Conservation (phyloP, 2,329 filamentous ascomycete genomes). For the Fusarium sp. region DNA sequence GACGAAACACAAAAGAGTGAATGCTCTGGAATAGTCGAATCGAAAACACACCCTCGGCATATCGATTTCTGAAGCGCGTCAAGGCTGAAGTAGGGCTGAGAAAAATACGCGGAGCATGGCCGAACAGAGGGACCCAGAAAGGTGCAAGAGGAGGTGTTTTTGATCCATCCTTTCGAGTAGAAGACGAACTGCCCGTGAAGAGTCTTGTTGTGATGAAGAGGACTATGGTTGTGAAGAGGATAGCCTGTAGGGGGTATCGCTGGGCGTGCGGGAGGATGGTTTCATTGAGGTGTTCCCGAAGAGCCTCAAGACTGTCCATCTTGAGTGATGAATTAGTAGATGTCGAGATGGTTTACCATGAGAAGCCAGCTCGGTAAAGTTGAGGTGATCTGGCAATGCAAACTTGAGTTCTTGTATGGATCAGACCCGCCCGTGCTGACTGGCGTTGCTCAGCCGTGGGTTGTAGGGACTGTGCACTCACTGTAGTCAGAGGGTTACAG, state of each 20-base stretch:
- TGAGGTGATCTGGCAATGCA: slow-evolving; percentile 37
- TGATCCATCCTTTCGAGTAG: slow-evolving; percentile 30
- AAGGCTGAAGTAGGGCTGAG: slow-evolving; percentile 50
- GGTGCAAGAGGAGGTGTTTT: slow-evolving; percentile 48
- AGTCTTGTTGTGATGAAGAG: slow-evolving; percentile 48
- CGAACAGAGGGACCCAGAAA: slow-evolving; percentile 55
- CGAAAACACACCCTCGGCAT: slow-evolving; percentile 54
- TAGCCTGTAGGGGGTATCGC: slow-evolving; percentile 42
- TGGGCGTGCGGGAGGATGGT: slow-evolving; percentile 39
- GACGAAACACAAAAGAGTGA: slow-evolving; percentile 54
- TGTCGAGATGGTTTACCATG: background rate
- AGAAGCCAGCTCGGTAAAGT: background rate
- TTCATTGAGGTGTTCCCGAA: slow-evolving; percentile 31
- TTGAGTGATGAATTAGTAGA: background rate
- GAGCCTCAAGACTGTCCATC: slow-evolving; percentile 36
- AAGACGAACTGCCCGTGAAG: slow-evolving; percentile 57
- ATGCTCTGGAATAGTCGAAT: slow-evolving; percentile 51
- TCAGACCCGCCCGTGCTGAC: slow-evolving; percentile 38
- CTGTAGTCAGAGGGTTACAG: slow-evolving; percentile 21
- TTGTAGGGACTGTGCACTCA: slow-evolving; percentile 41
- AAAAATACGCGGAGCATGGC: slow-evolving; percentile 53
- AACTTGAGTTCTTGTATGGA: slow-evolving; percentile 31
- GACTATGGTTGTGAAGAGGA: slow-evolving; percentile 45
- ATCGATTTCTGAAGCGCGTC: slow-evolving; percentile 49
- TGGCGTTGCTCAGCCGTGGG: slow-evolving; percentile 13